Percentiles rank a stretch among this genome's conserved stretches.
These are phyloP conservation scores for Entoloma clypeatum DNA, from an alignment of 1,284 basidiomycete genomes.

Conservation along the genomic window DNA sequence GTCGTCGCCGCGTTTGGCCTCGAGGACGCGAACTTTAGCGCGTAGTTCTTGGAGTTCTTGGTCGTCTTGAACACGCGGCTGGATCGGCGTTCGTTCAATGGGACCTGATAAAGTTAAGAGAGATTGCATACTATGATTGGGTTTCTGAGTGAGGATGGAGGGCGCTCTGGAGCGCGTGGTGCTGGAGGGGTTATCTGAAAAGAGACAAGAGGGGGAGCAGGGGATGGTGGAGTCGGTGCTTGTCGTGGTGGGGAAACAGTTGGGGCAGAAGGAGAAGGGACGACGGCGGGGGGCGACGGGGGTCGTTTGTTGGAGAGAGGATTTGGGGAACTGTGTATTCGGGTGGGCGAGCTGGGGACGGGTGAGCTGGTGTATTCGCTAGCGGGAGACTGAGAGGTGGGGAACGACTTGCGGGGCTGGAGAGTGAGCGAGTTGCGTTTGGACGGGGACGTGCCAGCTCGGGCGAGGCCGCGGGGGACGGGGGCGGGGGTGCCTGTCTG, in stretches of 20 bases:
- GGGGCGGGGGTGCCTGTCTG: constrained; percentile 22
- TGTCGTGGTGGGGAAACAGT: constrained; percentile 15
- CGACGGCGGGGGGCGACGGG: constrained; percentile 35
- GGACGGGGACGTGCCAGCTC: constrained; percentile 35
- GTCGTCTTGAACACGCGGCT: constrained; percentile 38
- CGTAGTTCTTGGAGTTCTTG: constrained; percentile 77
- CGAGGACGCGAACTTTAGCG: constrained; percentile 81
- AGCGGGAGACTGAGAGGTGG: constrained; percentile 29
- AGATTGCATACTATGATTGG: constrained; percentile 8
- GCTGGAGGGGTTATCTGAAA: constrained; percentile 17
- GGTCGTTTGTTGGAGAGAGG: constrained; percentile 25
- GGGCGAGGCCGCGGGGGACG: constrained; percentile 20
- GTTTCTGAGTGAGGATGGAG: constrained; percentile 17
- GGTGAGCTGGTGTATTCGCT: constrained; percentile 24
- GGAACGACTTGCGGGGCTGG: constrained; percentile 36
- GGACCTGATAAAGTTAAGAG: background rate
- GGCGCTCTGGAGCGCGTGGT: constrained; percentile 21
- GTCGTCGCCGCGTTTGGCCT: constrained; percentile 85
- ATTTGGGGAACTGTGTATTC: constrained; percentile 16
- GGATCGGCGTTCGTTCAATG: constrained; percentile 6
- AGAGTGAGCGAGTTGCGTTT: constrained; percentile 33
- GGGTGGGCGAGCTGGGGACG: constrained; percentile 24
- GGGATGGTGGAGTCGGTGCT: constrained; percentile 5
- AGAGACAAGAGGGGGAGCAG: constrained; percentile 15
- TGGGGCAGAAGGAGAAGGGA: constrained; percentile 11